Percentiles rank a stretch among this genome's conserved stretches.
Evolutionary conservation across 1,284 basidiomycete species (phyloP).

Genomic region (Dichomitus squalens): DNA sequence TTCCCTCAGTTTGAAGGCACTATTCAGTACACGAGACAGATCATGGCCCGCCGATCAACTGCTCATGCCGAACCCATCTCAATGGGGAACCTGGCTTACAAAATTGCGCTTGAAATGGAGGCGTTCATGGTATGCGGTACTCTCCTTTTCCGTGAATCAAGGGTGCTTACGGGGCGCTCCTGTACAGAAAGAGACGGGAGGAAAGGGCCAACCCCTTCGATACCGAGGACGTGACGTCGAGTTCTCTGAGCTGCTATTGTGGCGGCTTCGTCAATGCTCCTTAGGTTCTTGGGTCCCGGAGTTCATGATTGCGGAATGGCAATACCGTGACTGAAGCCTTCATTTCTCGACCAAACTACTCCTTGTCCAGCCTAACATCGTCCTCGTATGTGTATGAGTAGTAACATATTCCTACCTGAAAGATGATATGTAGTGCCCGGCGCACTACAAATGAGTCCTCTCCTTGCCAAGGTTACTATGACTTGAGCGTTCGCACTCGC

Average conservation of each 20-base stretch:
- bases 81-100: not conserved
- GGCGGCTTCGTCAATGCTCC: not conserved
- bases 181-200: no score
- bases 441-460: no score
- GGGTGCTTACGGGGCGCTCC: not conserved
- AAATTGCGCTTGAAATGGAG: conserved; percentile 2
- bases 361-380: no score
- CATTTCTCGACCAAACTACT: no score
- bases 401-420: no score
- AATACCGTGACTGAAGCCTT: no score
- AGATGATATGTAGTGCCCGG: no score
- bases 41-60: not conserved
- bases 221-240: not conserved
- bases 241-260: not conserved
- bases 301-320: not conserved
- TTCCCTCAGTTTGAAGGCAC: not conserved
- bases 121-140: conserved; percentile 1
- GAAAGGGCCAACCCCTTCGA: no score
- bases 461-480: no score
- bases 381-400: no score
- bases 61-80: not conserved
- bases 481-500: no score
- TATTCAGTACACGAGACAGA: not conserved
- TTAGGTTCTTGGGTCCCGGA: not conserved
- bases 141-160: not conserved